Conservation (phyloP, 2,329 filamentous ascomycete species). For the Daldinia sp. region DNA sequence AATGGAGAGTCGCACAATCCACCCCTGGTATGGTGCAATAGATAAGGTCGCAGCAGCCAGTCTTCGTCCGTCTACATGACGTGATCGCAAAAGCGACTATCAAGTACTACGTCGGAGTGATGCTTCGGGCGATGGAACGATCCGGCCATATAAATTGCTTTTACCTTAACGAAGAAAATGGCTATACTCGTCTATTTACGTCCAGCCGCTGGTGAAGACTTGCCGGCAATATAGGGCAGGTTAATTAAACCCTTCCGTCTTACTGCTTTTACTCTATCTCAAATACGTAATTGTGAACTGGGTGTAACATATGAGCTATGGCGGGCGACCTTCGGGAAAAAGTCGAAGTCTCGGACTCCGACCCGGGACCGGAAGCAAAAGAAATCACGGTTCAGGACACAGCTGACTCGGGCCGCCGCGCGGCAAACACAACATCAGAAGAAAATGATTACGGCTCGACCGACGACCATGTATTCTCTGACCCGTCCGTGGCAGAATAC, state of each 20-base stretch:
- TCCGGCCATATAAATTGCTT: slow-evolving; percentile 8
- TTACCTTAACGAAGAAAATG: slow-evolving; percentile 1
- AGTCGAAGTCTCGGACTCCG: slow-evolving; percentile 22
- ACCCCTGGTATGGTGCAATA: slow-evolving; percentile 41
- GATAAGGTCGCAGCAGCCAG: slow-evolving; percentile 40
- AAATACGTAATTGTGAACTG: not conserved
- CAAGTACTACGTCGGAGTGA: slow-evolving; percentile 13
- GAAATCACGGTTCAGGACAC: slow-evolving; percentile 17
- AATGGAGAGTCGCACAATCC: slow-evolving; percentile 25
- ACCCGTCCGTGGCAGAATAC: slow-evolving; percentile 64
- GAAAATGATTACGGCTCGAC: slow-evolving; percentile 50
- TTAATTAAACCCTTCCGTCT: not conserved
- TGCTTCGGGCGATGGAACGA: not conserved
- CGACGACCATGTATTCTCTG: slow-evolving; percentile 60
- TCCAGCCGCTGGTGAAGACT: not conserved
- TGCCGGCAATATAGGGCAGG: not conserved
- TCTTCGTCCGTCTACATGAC: slow-evolving; percentile 36
- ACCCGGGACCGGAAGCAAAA: slow-evolving; percentile 19
- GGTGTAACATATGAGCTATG: slow-evolving; percentile 18
- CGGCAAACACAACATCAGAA: slow-evolving; percentile 14
- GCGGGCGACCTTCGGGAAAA: slow-evolving; percentile 15
- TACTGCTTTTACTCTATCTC: not conserved
- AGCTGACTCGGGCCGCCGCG: not conserved
- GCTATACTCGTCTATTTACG: not conserved
- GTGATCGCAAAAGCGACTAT: slow-evolving; percentile 25